Evolutionary conservation across 768 basidiomycete genomes (phyloP).

Genomic region (Amanita thiersii): DNA sequence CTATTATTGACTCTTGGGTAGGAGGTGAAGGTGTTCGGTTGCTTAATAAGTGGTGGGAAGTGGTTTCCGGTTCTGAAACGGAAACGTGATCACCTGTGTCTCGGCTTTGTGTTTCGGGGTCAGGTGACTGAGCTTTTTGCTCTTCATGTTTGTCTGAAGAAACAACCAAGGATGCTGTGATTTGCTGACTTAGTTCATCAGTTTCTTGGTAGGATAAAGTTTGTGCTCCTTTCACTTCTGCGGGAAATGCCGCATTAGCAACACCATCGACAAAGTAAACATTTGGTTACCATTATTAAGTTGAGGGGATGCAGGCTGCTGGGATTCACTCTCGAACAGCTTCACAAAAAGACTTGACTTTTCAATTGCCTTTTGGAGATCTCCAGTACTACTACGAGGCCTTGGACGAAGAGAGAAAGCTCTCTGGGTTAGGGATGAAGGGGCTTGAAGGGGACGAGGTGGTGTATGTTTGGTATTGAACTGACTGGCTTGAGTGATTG

Average conservation of each 20-base stretch:
- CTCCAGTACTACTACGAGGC: not conserved
- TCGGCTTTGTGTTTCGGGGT: too few relatives aligned
- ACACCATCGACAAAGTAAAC: not conserved
- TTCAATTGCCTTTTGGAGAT: constrained; percentile 1
- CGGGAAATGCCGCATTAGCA: not conserved
- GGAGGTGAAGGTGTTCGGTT: not conserved
- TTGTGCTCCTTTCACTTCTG: too few relatives aligned
- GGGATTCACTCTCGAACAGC: not conserved
- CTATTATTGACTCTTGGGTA: not conserved
- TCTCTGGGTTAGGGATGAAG: not conserved
- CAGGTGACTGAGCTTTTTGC: too few relatives aligned
- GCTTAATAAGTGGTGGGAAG: too few relatives aligned
- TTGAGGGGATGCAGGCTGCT: not conserved
- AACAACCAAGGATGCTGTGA: too few relatives aligned
- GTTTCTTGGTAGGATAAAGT: too few relatives aligned
- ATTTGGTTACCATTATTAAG: not conserved
- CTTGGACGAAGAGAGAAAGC: not conserved
- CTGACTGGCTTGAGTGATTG: constrained; percentile 11
- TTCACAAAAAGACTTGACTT: not conserved
- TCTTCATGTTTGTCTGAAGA: too few relatives aligned
- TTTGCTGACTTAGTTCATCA: too few relatives aligned
- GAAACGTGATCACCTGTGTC: too few relatives aligned
- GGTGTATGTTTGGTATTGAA: not conserved
- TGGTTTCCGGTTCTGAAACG: too few relatives aligned
- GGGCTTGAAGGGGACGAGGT: not conserved